A percentile compares a stretch with the other conserved stretches of the same genome.
Evolutionary conservation across 495 filamentous ascomycete genomes (phyloP).

Genomic region (Corynascus novoguineensis): DNA sequence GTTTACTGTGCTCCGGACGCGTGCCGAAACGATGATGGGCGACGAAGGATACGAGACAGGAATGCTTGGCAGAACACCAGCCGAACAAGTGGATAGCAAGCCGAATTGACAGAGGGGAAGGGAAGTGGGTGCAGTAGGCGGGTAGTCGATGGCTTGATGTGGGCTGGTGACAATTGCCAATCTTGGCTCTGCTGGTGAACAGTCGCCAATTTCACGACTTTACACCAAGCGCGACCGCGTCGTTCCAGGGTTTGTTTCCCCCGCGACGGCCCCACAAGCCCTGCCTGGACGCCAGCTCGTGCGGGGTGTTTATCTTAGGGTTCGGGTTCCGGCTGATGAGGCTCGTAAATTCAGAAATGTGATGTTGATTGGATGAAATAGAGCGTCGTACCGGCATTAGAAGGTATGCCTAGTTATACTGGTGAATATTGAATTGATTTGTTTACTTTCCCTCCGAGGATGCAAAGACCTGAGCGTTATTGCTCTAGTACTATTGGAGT

Average conservation of each 20-base stretch:
- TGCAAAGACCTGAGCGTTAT: background rate
- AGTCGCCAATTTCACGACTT: slow-evolving; percentile 6
- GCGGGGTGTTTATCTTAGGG: background rate
- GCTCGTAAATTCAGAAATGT: background rate
- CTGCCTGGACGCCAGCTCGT: background rate
- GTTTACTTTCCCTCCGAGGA: background rate
- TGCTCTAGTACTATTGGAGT: too few relatives aligned
- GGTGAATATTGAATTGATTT: too few relatives aligned
- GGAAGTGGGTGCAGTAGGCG: background rate
- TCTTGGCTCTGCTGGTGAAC: background rate
- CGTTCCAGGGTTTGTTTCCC: slow-evolving; percentile 23
- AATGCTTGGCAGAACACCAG: background rate
- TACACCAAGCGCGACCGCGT: slow-evolving; percentile 31
- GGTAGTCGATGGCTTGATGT: background rate
- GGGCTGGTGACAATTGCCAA: slow-evolving; percentile 1
- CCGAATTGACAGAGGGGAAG: background rate
- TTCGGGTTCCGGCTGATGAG: background rate
- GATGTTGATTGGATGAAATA: background rate
- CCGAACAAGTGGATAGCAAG: background rate
- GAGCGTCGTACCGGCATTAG: too few relatives aligned
- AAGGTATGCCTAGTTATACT: too few relatives aligned
- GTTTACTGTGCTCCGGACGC: slow-evolving; percentile 3
- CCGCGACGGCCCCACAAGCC: slow-evolving; percentile 29
- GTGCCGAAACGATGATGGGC: background rate
- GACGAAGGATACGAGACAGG: slow-evolving; percentile 4